A percentile compares a stretch with the other conserved stretches of the same genome.
phyloP scores from a whole-genome alignment of 1,139 yeast genomes.

The Maudiozyma humilis region DNA sequence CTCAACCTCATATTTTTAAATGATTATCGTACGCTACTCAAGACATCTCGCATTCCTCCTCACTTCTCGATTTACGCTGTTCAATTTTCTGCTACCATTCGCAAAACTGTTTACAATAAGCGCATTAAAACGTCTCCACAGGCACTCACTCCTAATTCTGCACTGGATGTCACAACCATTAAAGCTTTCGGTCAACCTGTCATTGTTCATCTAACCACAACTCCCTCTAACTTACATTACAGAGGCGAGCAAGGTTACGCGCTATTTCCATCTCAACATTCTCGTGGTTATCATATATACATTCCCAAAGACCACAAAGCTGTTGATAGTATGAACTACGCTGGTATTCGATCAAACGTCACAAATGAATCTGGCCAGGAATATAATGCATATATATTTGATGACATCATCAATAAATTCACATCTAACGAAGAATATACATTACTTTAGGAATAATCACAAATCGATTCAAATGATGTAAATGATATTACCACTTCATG shows the following conservation, averaged over 20 bases:
- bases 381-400: too few species aligned
- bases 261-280: background rate
- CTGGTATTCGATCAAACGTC: too few species aligned
- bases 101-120: background rate
- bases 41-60: background rate
- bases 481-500: too few species aligned
- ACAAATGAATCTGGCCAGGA: too few species aligned
- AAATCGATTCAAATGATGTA: too few species aligned
- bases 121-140: background rate
- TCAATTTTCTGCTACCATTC: background rate
- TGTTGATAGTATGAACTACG: background rate
- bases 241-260: background rate
- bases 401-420: too few species aligned
- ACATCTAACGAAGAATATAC: too few species aligned
- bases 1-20: background rate
- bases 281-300: background rate
- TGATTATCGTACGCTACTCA: background rate
- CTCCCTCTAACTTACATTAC: background rate
- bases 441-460: too few species aligned
- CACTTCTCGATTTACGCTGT: background rate
- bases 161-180: background rate
- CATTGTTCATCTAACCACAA: background rate
- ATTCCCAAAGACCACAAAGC: background rate
- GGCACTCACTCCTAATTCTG: background rate
- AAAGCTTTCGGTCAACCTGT: background rate